Evolutionary conservation across 2,329 filamentous ascomycete species (phyloP).

Genomic region (Colletotrichum spinosum): DNA sequence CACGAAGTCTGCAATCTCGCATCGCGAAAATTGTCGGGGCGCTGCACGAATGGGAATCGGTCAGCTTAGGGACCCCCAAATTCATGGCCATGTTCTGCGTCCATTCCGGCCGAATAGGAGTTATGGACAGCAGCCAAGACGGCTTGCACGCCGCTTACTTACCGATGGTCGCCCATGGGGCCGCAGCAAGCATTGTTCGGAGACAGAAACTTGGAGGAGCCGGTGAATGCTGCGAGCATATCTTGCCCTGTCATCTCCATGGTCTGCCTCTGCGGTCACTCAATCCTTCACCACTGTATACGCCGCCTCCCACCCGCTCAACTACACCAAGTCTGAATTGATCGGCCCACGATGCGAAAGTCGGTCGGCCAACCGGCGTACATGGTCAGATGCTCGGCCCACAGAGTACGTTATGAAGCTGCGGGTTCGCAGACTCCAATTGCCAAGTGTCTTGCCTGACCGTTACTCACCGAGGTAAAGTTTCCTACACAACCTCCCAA

Average conservation of each 20-base stretch:
- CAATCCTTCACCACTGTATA: too few species aligned
- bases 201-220: too few species aligned
- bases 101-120: constrained; percentile 16
- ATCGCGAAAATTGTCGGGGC: background rate
- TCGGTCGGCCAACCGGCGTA: background rate
- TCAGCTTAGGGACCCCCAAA: constrained; percentile 11
- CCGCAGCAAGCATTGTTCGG: constrained; percentile 8
- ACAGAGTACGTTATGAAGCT: background rate
- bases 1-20: background rate
- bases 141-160: constrained; percentile 24
- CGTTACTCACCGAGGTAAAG: constrained; percentile 18
- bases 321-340: too few species aligned
- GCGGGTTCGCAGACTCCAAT: too few species aligned
- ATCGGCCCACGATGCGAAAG: background rate
- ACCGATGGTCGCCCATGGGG: background rate
- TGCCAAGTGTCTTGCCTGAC: constrained; percentile 7
- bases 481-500: too few species aligned
- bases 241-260: too few species aligned
- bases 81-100: constrained; percentile 4
- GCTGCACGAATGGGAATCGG: constrained; percentile 27
- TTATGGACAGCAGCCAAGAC: constrained; percentile 17
- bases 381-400: constrained; percentile 20
- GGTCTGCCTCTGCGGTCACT: too few species aligned
- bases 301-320: too few species aligned
- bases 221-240: too few species aligned